These are phyloP conservation scores for Pseudogymnoascus pannorum DNA, from an alignment of 2,329 filamentous ascomycete genomes.

Conservation along the genomic window DNA sequence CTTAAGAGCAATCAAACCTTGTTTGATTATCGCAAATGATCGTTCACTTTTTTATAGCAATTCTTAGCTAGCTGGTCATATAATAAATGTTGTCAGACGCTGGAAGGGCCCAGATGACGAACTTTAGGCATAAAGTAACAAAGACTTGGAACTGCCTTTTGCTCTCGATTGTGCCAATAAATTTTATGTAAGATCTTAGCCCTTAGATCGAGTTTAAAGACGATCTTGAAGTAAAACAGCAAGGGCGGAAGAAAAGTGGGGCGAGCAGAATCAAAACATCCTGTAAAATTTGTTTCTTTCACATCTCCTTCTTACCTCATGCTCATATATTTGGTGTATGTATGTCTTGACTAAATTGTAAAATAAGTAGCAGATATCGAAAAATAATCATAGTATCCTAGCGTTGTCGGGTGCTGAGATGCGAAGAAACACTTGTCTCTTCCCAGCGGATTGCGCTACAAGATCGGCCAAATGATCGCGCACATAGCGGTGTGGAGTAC, in stretches of 20 bases:
- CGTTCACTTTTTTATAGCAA: too few relatives aligned
- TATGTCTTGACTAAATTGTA: background rate
- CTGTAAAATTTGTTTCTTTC: background rate
- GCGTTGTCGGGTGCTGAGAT: background rate
- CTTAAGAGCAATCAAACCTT: too few relatives aligned
- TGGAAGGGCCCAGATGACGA: too few relatives aligned
- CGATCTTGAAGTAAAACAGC: background rate
- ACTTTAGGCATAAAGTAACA: too few relatives aligned
- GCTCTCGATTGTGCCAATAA: background rate
- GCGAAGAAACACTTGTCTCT: background rate
- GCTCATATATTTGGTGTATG: background rate
- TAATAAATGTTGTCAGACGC: too few relatives aligned
- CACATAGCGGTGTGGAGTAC: background rate
- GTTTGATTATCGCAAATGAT: too few relatives aligned
- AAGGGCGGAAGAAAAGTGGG: background rate
- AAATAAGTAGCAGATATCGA: background rate
- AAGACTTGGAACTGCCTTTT: background rate
- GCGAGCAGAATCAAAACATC: background rate
- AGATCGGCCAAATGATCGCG: background rate
- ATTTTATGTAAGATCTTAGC: background rate
- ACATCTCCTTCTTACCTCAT: background rate
- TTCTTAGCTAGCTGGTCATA: too few relatives aligned
- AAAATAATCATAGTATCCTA: background rate
- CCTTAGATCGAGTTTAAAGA: background rate
- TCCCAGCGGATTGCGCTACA: background rate